phyloP scores from a whole-genome alignment of 257 asterid genomes.

The Rubia yunnanensis region DNA sequence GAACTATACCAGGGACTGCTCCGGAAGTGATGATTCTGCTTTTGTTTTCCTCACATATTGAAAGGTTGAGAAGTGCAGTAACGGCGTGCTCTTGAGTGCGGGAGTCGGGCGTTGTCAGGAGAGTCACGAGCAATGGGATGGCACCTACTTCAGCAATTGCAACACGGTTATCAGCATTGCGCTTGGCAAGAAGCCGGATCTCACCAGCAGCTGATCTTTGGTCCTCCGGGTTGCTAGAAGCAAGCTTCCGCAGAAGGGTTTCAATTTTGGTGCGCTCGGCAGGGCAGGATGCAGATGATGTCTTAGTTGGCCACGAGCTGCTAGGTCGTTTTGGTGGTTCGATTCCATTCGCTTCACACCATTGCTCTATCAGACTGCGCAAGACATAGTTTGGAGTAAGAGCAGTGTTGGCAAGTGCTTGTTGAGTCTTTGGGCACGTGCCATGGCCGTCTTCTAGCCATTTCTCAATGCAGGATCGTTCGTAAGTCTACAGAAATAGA shows the following conservation, averaged over 20 bases:
- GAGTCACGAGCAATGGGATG: constrained; percentile 70
- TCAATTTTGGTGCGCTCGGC: constrained; percentile 66
- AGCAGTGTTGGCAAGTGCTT: constrained; percentile 54
- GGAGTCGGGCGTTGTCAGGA: constrained; percentile 67
- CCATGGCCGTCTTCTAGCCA: constrained; percentile 86
- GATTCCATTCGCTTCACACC: constrained; percentile 90
- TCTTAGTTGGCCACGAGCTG: constrained; percentile 33
- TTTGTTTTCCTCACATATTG: constrained; percentile 87
- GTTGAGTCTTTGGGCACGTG: constrained; percentile 95
- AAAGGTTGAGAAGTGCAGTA: constrained; percentile 91
- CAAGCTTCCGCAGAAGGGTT: constrained; percentile 65
- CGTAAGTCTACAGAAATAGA: constrained; percentile 59
- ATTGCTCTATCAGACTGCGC: constrained; percentile 89
- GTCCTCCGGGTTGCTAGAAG: constrained; percentile 68
- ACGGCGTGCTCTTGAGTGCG: constrained; percentile 94
- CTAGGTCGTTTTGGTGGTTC: constrained; percentile 80
- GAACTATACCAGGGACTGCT: constrained; percentile 91
- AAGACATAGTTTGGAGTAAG: constrained; percentile 92
- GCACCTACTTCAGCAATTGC: constrained; percentile 99
- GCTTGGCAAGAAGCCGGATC: constrained; percentile 93
- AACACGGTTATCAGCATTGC: constrained; percentile 85
- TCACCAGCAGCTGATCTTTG: constrained; percentile 86
- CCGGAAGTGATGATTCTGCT: constrained; percentile 64
- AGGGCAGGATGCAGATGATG: constrained; percentile 48
- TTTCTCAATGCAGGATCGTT: constrained; percentile 77